Evolutionary conservation across 192 early-diverging fungal species (phyloP).

Genomic region (Entomortierella chlamydospora): DNA sequence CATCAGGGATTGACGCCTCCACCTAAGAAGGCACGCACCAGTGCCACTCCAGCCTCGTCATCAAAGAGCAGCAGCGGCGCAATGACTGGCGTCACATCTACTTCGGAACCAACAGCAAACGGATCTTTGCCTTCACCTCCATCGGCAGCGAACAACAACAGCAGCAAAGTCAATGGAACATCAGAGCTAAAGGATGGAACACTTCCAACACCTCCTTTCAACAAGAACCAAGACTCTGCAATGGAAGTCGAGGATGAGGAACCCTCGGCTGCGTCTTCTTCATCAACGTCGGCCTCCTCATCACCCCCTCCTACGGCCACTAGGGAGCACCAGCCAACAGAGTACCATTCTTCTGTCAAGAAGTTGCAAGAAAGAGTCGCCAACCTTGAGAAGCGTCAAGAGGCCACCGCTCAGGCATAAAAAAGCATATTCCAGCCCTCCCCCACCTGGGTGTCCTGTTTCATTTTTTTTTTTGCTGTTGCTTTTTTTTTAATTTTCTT

Average conservation of each 20-base stretch:
- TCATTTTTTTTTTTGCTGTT: background rate
- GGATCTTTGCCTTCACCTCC: slow-evolving; percentile 14
- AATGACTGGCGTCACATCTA: slow-evolving; percentile 24
- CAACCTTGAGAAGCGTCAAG: slow-evolving; percentile 39
- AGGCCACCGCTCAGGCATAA: slow-evolving; percentile 14
- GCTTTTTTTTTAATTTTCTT: background rate
- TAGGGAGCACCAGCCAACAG: slow-evolving; percentile 10
- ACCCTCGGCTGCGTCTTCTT: slow-evolving; percentile 6
- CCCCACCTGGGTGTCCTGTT: no score
- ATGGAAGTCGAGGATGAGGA: slow-evolving; percentile 51
- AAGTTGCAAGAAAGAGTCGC: slow-evolving; percentile 49
- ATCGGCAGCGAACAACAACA: background rate
- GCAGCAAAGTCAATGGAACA: background rate
- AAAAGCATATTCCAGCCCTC: no score
- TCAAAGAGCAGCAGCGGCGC: background rate
- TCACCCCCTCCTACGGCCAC: no score
- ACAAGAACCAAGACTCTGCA: slow-evolving; percentile 44
- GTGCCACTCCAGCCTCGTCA: background rate
- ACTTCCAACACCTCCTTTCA: slow-evolving; percentile 44
- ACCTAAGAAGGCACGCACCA: slow-evolving; percentile 17
- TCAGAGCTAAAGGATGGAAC: slow-evolving; percentile 37
- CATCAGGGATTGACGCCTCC: slow-evolving; percentile 43
- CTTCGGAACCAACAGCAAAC: background rate
- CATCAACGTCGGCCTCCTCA: slow-evolving; percentile 5
- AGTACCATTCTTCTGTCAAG: slow-evolving; percentile 41